phyloP scores from a whole-genome alignment of 169 alveolate genomes.

The Plasmodium berghei region DNA sequence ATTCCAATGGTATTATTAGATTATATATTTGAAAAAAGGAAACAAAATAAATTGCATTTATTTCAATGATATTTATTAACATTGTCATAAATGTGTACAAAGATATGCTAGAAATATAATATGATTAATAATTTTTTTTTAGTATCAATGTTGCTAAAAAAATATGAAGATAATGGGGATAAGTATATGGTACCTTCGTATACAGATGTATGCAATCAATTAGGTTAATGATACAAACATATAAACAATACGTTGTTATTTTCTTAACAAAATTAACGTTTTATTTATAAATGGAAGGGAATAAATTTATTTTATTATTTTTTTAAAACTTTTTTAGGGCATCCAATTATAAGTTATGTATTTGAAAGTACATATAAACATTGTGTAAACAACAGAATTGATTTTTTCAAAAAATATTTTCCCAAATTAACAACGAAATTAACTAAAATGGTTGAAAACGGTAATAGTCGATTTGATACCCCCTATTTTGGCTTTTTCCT shows the following conservation, averaged over 20 bases:
- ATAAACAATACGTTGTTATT: background rate
- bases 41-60: no score
- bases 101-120: no score
- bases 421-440: constrained; percentile 28
- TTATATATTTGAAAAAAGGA: no score
- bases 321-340: constrained; percentile 1
- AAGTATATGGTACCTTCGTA: constrained; percentile 36
- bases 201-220: constrained; percentile 48
- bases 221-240: constrained; percentile 12
- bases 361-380: constrained; percentile 29
- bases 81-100: no score
- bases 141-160: constrained; percentile 21
- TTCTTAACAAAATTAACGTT: background rate
- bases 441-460: constrained; percentile 28
- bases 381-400: constrained; percentile 1
- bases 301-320: no score
- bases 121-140: background rate
- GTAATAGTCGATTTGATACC: background rate
- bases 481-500: background rate
- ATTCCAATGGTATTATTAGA: constrained; percentile 15
- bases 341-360: constrained; percentile 13
- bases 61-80: no score
- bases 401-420: constrained; percentile 26
- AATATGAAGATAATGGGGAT: background rate
- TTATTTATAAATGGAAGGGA: background rate